phyloP scores from a whole-genome alignment of 495 filamentous ascomycete genomes.

The Penicillium cataractarum region DNA sequence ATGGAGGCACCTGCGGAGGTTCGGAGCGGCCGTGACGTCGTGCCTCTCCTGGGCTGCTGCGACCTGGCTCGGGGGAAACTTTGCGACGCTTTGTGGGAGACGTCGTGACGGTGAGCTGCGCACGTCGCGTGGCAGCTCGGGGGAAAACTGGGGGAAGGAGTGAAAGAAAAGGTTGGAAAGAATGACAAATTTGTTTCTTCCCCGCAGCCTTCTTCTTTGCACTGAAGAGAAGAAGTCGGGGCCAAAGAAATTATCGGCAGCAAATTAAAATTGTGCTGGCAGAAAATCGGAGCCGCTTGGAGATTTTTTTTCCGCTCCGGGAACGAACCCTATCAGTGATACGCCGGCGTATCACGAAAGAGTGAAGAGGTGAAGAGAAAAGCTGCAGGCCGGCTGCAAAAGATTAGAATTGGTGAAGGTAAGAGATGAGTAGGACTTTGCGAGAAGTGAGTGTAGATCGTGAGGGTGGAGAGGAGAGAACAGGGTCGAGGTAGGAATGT shows the following conservation, averaged over 20 bases:
- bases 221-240: slow-evolving; percentile 16
- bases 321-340: slow-evolving; percentile 15
- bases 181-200: slow-evolving; percentile 2
- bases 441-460: not conserved
- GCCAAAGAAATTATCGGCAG: slow-evolving; percentile 11
- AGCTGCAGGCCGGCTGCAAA: not conserved
- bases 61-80: slow-evolving; percentile 60
- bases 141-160: slow-evolving; percentile 27
- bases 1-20: slow-evolving; percentile 27
- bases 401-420: not conserved
- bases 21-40: slow-evolving; percentile 47
- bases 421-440: not conserved
- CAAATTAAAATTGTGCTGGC: slow-evolving; percentile 23
- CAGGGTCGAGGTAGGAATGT: not conserved
- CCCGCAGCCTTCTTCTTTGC: slow-evolving; percentile 7
- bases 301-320: slow-evolving; percentile 24
- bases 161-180: slow-evolving; percentile 8
- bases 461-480: not conserved
- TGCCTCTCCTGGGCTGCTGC: slow-evolving; percentile 45
- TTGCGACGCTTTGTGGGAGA: slow-evolving; percentile 91
- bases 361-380: not conserved
- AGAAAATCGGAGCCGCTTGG: slow-evolving; percentile 25
- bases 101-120: slow-evolving; percentile 83
- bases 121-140: slow-evolving; percentile 53
- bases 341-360: not conserved